Base-by-base conservation (phyloP, 75 land plant species). In the Pinus tabuliformis region DNA sequence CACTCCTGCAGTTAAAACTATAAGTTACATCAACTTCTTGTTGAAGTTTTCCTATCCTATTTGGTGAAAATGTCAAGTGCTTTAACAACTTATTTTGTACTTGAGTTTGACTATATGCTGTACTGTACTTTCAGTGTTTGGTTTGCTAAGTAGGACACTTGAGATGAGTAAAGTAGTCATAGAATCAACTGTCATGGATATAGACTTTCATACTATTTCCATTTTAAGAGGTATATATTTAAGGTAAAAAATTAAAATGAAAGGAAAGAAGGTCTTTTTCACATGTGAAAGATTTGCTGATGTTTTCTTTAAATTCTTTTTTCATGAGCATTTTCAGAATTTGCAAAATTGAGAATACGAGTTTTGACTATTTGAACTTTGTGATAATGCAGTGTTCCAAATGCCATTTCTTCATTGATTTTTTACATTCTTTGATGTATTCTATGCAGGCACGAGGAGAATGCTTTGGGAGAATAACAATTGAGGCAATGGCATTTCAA, bases 401-500 rank as follows among this genome's bases (percentile, higher is more conserved):
- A 37, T 75, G 9, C 39, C 49, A 42, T n/a, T 33, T 59, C 3
- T 58, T 5, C 22, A 12, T 56, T 20, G 14, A 3, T 6, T 20
- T 33, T 37, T 33, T 72, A 52, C 26, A 54, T n/a, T 45, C 21
- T 73, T 57, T 42, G 2, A 68, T 68, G 61, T 70, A 58, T 77
- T 14, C 11, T 74, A 17, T 86, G 77, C 72, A 95, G 98, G 98
- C 86, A 17, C 91, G 96, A 17, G 98, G 98, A 18, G 96, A 95
- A 74, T 95, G 96, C 84, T 95, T 95, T 90, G 98, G 98, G 37
- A 84, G 96, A 81, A 93, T 95, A 57, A 92, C 98, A 45, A 95
- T 95, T 70, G 98, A 95, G 79, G 98, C 98, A 8, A 95, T 95
- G 96, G 96, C 92, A 73, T 95, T 95, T 83, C 92, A 88, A 71